Evolutionary conservation across 106 monocot genomes (phyloP), one percentile per base, ranked within the genome.

Genomic region (Gastrodia elata): DNA sequence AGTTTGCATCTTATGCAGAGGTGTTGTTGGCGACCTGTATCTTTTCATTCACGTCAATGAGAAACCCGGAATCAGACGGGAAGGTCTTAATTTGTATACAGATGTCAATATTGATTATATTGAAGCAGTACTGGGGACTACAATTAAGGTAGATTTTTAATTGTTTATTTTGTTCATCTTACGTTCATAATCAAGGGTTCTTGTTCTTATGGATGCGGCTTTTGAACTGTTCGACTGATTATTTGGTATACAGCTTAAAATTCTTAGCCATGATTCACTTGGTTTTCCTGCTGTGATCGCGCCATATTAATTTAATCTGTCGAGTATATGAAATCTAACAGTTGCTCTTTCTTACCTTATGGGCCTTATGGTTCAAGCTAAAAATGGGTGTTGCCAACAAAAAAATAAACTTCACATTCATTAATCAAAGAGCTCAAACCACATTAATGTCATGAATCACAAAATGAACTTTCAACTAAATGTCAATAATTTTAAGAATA

Each of bases 111-210:
- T 98, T 68, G 88, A 98, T 76, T 98, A 93, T 78, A 91, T 90
- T 28, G 86, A 98, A 70, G 98, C 98, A 55, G 93, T 98, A 77
- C 64, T 98, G 68, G 98, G 98, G 68, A 88, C 93, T 46, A 80
- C 65, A 42, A 76, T 91, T 15, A 83, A 89, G 98, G 98, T 91
- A 58, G 36, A 35, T 49, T 73, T 56, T 69, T 69, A 18, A 25
- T 40, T 24, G 18, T 25, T 69, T 13, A 39, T 40, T 13, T 8
- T 20, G 25, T 40, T 69, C 6, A 1, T 32, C 32, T 61, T 32
- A 25, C 13, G 13, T 67, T 69, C 15, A 69, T 9, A 14, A 69
- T 69, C 9, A 13, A 40, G 22, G 38, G 37, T 38, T 38, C 2
- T 40, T 69, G 24, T 69, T 40, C 16, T 1, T 40, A 1, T 39